A percentile compares a stretch with the other conserved stretches of the same genome.
phyloP scores from a whole-genome alignment of 768 basidiomycete species.

The Serpula lacrymans region DNA sequence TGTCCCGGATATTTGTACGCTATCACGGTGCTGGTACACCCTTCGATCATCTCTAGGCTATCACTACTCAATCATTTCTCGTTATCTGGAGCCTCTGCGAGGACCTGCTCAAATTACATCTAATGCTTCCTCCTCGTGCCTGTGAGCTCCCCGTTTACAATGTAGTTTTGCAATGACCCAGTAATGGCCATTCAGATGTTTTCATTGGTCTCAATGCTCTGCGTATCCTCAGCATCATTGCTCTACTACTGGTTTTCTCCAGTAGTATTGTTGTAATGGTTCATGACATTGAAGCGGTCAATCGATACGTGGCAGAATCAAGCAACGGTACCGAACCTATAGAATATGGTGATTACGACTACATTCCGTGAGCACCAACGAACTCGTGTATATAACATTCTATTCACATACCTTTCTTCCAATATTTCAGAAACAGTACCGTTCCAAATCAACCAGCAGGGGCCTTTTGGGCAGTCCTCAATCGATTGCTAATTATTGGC shows the following conservation, averaged over 20 bases:
- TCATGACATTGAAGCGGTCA: constrained; percentile 73
- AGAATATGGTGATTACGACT: constrained; percentile 61
- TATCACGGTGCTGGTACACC: too few relatives aligned
- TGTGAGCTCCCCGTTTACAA: neutral
- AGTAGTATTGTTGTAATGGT: constrained; percentile 73
- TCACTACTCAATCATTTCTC: too few relatives aligned
- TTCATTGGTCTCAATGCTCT: constrained; percentile 79
- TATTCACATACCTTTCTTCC: too few relatives aligned
- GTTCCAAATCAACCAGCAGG: constrained; percentile 95
- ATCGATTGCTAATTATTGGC: constrained; percentile 81
- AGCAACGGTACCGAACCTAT: constrained; percentile 37
- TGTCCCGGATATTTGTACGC: too few relatives aligned
- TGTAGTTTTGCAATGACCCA: neutral
- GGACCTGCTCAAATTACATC: too few relatives aligned
- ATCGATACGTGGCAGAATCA: constrained; percentile 46
- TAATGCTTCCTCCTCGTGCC: constrained; percentile 1
- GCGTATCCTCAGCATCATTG: constrained; percentile 72
- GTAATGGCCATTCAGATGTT: constrained; percentile 27
- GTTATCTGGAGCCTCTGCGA: too few relatives aligned
- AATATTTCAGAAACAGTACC: constrained; percentile 55
- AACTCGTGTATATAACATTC: too few relatives aligned
- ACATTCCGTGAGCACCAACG: constrained; percentile 77
- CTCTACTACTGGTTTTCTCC: constrained; percentile 76
- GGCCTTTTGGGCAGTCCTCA: constrained; percentile 86
- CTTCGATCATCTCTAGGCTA: too few relatives aligned